Evolutionary conservation across 169 alveolate species (phyloP).

Genomic region (Cryptosporidium viatorum): DNA sequence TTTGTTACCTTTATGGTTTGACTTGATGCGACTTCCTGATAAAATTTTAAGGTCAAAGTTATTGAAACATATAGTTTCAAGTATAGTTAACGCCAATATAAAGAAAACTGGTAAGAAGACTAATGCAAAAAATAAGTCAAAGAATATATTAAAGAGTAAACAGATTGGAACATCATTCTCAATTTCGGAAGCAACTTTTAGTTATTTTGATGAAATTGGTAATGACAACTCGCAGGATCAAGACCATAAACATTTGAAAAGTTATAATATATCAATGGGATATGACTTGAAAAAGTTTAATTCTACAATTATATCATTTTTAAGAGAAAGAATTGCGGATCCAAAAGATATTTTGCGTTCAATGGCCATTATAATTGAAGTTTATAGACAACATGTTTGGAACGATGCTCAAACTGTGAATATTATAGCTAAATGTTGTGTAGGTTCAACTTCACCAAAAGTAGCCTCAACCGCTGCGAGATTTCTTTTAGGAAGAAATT

Average conservation of each 20-base stretch:
- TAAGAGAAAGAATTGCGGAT: slow-evolving; percentile 29
- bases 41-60: slow-evolving; percentile 27
- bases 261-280: slow-evolving; percentile 39
- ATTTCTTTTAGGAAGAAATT: slow-evolving; percentile 43
- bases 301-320: slow-evolving; percentile 30
- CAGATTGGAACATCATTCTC: slow-evolving; percentile 22
- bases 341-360: slow-evolving; percentile 66
- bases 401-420: slow-evolving; percentile 77
- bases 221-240: neutral
- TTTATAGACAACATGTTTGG: slow-evolving; percentile 80
- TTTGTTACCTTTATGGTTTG: slow-evolving; percentile 70
- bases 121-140: neutral
- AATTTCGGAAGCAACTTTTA: neutral
- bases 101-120: slow-evolving; percentile 17
- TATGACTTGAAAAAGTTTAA: slow-evolving; percentile 49
- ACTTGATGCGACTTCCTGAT: slow-evolving; percentile 69
- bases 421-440: slow-evolving; percentile 77
- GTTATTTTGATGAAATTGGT: neutral
- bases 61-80: slow-evolving; percentile 38
- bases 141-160: slow-evolving; percentile 21
- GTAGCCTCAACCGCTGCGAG: slow-evolving; percentile 43
- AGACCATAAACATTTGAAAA: neutral
- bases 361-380: slow-evolving; percentile 79
- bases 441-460: slow-evolving; percentile 37
- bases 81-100: slow-evolving; percentile 37